These are phyloP conservation scores for Astrothelium macrocarpum DNA, from an alignment of 495 filamentous ascomycete species.

Conservation along the genomic window DNA sequence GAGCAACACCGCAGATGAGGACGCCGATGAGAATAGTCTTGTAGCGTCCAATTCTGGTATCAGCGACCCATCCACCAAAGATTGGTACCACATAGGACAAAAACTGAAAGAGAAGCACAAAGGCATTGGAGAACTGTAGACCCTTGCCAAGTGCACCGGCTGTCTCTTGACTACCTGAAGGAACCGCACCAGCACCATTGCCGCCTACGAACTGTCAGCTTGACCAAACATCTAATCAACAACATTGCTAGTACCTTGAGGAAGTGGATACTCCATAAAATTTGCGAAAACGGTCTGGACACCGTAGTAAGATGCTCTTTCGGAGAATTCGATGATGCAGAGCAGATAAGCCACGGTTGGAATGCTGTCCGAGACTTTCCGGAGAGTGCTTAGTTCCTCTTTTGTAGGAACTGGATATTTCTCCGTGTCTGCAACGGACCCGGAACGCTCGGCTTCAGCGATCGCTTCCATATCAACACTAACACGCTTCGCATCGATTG, in stretches of 20 bases:
- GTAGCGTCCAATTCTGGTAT: conserved; percentile 58
- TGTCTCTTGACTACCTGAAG: conserved; percentile 42
- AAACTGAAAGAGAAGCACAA: conserved; percentile 52
- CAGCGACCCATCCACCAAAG: conserved; percentile 50
- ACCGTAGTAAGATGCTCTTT: conserved; percentile 63
- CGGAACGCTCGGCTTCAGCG: conserved; percentile 45
- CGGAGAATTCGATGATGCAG: conserved; percentile 52
- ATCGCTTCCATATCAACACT: conserved; percentile 46
- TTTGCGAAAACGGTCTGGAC: conserved; percentile 50
- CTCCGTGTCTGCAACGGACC: conserved; percentile 40
- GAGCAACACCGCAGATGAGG: conserved; percentile 34
- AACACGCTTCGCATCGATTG: conserved; percentile 35
- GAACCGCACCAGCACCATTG: conserved; percentile 53
- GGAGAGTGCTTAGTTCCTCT: conserved; percentile 43
- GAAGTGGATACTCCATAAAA: conserved; percentile 30
- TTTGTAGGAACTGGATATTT: conserved; percentile 50
- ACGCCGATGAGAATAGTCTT: conserved; percentile 56
- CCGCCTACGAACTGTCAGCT: conserved; percentile 44
- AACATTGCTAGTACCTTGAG: not conserved
- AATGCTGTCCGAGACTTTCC: conserved; percentile 47
- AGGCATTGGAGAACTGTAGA: conserved; percentile 47
- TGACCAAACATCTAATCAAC: conserved; percentile 23
- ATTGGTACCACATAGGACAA: conserved; percentile 45
- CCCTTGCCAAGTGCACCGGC: conserved; percentile 52
- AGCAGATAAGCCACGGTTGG: conserved; percentile 50